Conservation (phyloP, 805 yeast genomes). For the Yamadazyma tumulicola region DNA sequence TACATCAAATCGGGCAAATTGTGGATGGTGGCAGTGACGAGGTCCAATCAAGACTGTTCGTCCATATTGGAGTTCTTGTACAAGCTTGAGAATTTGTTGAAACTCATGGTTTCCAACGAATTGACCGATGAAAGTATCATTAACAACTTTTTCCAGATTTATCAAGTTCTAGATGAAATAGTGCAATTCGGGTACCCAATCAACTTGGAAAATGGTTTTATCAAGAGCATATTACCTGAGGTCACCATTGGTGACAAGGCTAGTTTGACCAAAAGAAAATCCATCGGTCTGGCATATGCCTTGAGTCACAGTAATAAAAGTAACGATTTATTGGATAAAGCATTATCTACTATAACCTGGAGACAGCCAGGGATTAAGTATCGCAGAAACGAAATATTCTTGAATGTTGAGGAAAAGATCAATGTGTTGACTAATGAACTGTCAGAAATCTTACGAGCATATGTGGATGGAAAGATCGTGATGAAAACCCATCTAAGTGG, state of each 20-base stretch:
- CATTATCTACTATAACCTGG: slow-evolving; percentile 10
- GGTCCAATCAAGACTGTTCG: slow-evolving; percentile 85
- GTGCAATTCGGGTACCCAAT: slow-evolving; percentile 79
- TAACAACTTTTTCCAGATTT: slow-evolving; percentile 64
- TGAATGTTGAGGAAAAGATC: slow-evolving; percentile 74
- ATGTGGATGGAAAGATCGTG: slow-evolving; percentile 71
- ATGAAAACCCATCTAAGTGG: slow-evolving; percentile 75
- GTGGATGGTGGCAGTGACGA: slow-evolving; percentile 85
- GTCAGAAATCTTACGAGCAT: slow-evolving; percentile 62
- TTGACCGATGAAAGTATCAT: slow-evolving; percentile 43
- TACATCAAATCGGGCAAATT: slow-evolving; percentile 61
- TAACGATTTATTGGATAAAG: slow-evolving; percentile 6
- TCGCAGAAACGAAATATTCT: slow-evolving; percentile 73
- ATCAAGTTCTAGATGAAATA: slow-evolving; percentile 75
- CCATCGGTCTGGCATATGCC: slow-evolving; percentile 5
- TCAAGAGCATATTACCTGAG: slow-evolving; percentile 16
- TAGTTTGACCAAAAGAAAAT: slow-evolving; percentile 8
- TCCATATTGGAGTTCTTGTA: slow-evolving; percentile 74
- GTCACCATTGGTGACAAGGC: slow-evolving; percentile 2
- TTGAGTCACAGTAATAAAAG: slow-evolving; percentile 10
- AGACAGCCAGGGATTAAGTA: slow-evolving; percentile 37
- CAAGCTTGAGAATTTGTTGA: slow-evolving; percentile 53
- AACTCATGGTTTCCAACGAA: slow-evolving; percentile 15
- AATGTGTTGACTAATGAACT: slow-evolving; percentile 64
- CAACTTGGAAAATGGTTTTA: slow-evolving; percentile 47